Evolutionary conservation across 225 moss, liverwort and hornwort genomes (phyloP).

Genomic region (Asterella californica): DNA sequence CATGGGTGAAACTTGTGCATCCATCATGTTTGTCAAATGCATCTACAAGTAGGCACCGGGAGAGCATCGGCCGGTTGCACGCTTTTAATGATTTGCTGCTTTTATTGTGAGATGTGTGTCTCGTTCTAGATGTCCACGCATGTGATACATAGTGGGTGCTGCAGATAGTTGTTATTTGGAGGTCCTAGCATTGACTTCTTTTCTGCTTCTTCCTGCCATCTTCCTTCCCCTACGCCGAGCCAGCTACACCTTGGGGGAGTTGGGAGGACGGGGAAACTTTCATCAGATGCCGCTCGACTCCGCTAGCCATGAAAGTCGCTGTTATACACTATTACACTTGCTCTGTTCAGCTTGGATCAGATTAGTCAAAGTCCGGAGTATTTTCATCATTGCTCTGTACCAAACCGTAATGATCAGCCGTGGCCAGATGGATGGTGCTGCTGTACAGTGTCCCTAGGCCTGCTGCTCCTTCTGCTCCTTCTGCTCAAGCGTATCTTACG

Average conservation of each 20-base stretch:
- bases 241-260: background rate
- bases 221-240: background rate
- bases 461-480: background rate
- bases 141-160: background rate
- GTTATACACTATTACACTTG: background rate
- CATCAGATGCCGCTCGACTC: background rate
- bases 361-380: background rate
- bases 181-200: conserved; percentile 1
- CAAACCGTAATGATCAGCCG: background rate
- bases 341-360: background rate
- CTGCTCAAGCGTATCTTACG: background rate
- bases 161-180: background rate
- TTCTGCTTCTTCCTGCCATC: background rate
- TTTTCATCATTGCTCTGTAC: background rate
- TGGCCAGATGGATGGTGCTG: background rate
- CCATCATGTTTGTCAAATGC: background rate
- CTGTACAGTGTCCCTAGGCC: background rate
- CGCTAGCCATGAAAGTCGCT: background rate
- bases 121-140: background rate
- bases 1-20: conserved; percentile 5
- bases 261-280: background rate
- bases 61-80: conserved; percentile 15
- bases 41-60: conserved; percentile 12
- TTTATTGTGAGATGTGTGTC: conserved; percentile 3
- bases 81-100: conserved; percentile 13